Evolutionary conservation across 2,329 filamentous ascomycete species (phyloP).

Genomic region (Botrytis elliptica): DNA sequence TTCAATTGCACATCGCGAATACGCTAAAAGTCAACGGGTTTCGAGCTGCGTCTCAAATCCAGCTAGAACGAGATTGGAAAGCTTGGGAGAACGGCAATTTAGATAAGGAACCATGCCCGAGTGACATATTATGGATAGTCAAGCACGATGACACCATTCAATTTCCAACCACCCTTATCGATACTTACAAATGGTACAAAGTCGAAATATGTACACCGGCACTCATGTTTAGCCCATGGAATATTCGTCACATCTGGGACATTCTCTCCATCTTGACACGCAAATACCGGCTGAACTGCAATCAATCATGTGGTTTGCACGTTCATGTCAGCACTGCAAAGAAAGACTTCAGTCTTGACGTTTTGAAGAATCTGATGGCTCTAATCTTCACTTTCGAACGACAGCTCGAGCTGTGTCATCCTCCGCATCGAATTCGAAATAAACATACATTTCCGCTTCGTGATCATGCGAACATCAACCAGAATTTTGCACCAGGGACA

Average conservation of each 20-base stretch:
- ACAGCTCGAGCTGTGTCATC: constrained; percentile 35
- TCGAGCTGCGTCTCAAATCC: constrained; percentile 14
- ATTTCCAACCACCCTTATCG: neutral
- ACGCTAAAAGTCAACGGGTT: neutral
- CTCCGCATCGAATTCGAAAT: constrained; percentile 10
- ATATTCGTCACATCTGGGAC: constrained; percentile 20
- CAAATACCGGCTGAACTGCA: constrained; percentile 30
- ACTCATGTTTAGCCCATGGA: constrained; percentile 19
- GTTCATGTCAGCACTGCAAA: constrained; percentile 38
- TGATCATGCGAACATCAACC: neutral
- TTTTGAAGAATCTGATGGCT: constrained; percentile 37
- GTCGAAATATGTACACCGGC: constrained; percentile 29
- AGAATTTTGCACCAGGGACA: constrained; percentile 3
- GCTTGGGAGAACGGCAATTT: neutral
- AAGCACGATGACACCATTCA: constrained; percentile 21
- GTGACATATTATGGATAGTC: constrained; percentile 18
- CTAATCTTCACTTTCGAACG: constrained; percentile 36
- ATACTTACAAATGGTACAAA: constrained; percentile 23
- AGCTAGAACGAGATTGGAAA: constrained; percentile 9
- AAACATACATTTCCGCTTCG: constrained; percentile 14
- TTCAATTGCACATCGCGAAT: constrained; percentile 19
- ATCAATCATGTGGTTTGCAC: constrained; percentile 35
- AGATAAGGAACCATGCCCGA: neutral
- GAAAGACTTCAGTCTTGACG: constrained; percentile 30
- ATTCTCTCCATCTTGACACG: constrained; percentile 22